A percentile compares a stretch with the other conserved stretches of the same genome.
Evolutionary conservation across 1,139 yeast genomes (phyloP).

Genomic region (Nakaseomyces nivariensis): DNA sequence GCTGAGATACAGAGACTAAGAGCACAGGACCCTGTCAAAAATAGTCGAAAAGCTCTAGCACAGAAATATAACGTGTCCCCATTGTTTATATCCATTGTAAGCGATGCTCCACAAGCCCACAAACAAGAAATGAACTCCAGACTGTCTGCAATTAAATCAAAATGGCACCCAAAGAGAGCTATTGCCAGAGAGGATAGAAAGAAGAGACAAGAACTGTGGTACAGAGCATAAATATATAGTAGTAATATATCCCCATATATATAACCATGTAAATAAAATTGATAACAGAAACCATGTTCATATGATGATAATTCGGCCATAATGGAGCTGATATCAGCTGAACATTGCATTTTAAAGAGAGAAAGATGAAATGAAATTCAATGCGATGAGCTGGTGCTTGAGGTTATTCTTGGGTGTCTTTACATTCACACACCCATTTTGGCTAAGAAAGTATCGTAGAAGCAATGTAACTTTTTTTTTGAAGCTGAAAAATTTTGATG

Average conservation of each 20-base stretch:
- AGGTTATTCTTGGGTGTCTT: neutral
- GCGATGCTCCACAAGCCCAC: constrained; percentile 35
- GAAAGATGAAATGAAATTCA: too few species aligned
- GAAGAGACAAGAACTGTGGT: constrained; percentile 53
- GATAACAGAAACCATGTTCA: constrained; percentile 7
- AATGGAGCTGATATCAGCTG: too few species aligned
- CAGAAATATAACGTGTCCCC: constrained; percentile 50
- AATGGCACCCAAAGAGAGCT: constrained; percentile 41
- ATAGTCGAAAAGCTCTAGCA: constrained; percentile 64
- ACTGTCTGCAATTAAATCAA: constrained; percentile 34
- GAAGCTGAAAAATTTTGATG: too few species aligned
- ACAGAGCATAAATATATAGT: constrained; percentile 38
- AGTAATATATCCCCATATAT: neutral
- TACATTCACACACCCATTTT: neutral
- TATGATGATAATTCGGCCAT: neutral
- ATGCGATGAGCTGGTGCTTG: too few species aligned
- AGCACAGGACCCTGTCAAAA: constrained; percentile 46
- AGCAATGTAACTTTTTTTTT: too few species aligned
- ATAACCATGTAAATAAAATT: neutral
- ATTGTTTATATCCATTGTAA: constrained; percentile 44
- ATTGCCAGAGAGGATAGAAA: constrained; percentile 44
- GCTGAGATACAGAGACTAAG: constrained; percentile 55
- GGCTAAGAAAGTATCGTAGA: neutral
- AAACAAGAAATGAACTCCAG: constrained; percentile 36
- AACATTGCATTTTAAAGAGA: too few species aligned